Evolutionary conservation across 2,329 filamentous ascomycete species (phyloP).

Genomic region (Talaromyces sp.): DNA sequence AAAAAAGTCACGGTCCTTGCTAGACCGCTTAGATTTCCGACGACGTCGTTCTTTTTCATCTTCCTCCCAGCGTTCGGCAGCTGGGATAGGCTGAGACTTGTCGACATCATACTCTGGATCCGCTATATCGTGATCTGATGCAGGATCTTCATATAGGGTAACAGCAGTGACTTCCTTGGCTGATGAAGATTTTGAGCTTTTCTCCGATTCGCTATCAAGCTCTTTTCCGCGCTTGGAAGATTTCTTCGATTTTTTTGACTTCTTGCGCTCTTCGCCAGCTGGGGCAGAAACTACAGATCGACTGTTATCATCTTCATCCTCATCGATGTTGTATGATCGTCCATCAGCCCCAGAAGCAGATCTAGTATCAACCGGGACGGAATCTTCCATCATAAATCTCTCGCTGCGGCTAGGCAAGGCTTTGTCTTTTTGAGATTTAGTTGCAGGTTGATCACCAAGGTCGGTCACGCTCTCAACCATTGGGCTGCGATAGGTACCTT

Average conservation of each 20-base stretch:
- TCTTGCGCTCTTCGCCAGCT: conserved; percentile 7
- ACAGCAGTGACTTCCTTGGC: background rate
- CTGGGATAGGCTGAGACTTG: background rate
- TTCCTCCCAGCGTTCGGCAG: conserved; percentile 1
- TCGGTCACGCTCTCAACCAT: conserved; percentile 41
- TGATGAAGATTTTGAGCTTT: background rate
- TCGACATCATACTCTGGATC: background rate
- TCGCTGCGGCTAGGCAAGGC: background rate
- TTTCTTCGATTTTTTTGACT: conserved; percentile 14
- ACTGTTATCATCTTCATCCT: background rate
- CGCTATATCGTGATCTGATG: background rate
- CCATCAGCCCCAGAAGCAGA: background rate
- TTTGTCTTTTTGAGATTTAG: background rate
- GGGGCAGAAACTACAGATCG: conserved; percentile 18
- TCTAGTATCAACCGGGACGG: background rate
- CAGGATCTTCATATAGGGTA: background rate
- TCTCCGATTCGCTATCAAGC: conserved; percentile 15
- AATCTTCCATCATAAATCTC: background rate
- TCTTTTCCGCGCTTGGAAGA: conserved; percentile 17
- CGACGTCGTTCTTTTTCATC: conserved; percentile 2
- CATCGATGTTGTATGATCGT: background rate
- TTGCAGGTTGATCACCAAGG: conserved; percentile 16
- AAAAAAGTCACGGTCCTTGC: conserved; percentile 1
- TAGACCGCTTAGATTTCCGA: conserved; percentile 5
- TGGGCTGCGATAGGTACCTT: conserved; percentile 46